Evolutionary conservation across 495 filamentous ascomycete genomes (phyloP), one percentile per base, ranked within the genome.

Genomic region (Aspergillus indologenus): DNA sequence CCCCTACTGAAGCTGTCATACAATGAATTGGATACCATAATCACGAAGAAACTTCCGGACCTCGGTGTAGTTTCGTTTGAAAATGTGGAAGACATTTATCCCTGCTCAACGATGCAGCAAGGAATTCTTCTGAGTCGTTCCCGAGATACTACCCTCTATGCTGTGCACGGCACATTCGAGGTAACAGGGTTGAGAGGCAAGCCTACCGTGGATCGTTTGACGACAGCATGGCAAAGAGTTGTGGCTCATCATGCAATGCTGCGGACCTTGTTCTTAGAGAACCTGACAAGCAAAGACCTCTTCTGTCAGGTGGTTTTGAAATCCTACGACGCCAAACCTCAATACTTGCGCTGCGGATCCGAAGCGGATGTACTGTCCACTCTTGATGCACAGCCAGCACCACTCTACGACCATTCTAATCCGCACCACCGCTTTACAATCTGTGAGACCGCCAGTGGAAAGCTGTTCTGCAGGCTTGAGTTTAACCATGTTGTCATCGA

Each of bases 21-120:
- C 59, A 71, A 81, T 7, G 82, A 77, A 9, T 71, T 90, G 12
- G 70, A 79, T 8, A 77, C 66, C 54, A 64, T 88, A 58, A 68
- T 73, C 5, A 56, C 59, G 2, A 61, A 73, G 1, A 81, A 64
- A 51, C 59, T 89, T 0, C 74, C 80, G 0, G 62, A 67, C 6
- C 67, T 87, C 15, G 80, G 80, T 6, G 71, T 89, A 0, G 50
- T 57, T 0, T 72, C 74, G 6, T 23, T 75, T 3, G 68, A 71
- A 6, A 59, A 75, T n/a, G 61, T 84, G 7, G 82, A 90, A 65
- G 82, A 86, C 54, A 79, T 81, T 19, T 90, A 89, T 58, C 86
- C 85, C 4, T 87, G 83, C 56, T 86, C 87, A 8, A 81, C 81
- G 1, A 85, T 87, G 65, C 88, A 91, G 61, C 81, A 88, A 61